Base-by-base conservation (phyloP, 306 rosid genomes). In the Mucuna pruriens region DNA sequence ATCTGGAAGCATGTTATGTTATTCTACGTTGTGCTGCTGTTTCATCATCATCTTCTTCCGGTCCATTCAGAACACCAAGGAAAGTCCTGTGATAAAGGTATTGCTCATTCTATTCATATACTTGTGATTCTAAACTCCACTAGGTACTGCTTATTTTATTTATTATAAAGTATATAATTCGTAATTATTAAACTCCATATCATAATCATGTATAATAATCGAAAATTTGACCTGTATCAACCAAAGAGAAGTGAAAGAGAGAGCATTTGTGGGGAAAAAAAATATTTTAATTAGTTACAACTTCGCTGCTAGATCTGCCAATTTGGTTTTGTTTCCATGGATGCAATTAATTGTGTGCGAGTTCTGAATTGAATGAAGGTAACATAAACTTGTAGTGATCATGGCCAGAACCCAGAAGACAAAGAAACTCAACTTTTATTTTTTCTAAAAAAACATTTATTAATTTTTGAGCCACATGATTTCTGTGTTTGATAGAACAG, bases 21-120 rank as follows among this genome's bases (percentile, higher is more conserved):
- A 5, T 39, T 78, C 9, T 51, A 5, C 39, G 1, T 40, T 40
- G 58, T 52, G 67, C 57, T 78, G 3, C 49, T 78, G 26, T 68
- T 52, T 78, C 68, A 67, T 58, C 39, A 22, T 78, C 82, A 1
- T 78, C 57, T 25, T 67, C 76, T 78, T 38, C 75, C 31, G 3
- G 76, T 78, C 51, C 25, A 52, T 23, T 67, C 82, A 78, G 68
- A 78, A 26, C 34, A 23, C 44, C 75, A 15, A 4, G 36, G 44
- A 67, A 78, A 78, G 17, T 39, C 44, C 13, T 38, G 51, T 0
- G 25, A 66, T 23, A 2, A 67, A 39, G 82, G 82, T 67, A 51
- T 48, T 13, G 6, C 40, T 22, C 40, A 48, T 52, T 5, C 12
- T 7, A 6, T 29, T 60, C 17, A 38, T 44, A 5, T 10, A 15